Percentiles rank a stretch among this genome's conserved stretches.
Evolutionary conservation across 2,329 filamentous ascomycete species (phyloP).

Genomic region (Biscogniauxia marginata): DNA sequence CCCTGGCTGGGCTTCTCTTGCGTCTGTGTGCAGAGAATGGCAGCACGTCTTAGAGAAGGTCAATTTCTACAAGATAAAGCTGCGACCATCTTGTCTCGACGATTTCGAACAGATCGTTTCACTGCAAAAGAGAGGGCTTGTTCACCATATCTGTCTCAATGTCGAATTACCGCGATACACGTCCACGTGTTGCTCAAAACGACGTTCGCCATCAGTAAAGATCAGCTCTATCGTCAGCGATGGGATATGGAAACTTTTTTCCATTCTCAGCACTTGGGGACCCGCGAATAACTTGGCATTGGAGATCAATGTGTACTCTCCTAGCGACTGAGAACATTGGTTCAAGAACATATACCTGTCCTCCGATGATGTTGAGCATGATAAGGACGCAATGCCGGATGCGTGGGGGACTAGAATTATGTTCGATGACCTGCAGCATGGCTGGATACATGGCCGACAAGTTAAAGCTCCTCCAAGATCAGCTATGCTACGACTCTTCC

Average conservation of each 20-base stretch:
- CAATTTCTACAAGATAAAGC: conserved; percentile 30
- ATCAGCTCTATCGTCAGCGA: conserved; percentile 15
- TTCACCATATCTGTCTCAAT: conserved; percentile 32
- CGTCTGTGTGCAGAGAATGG: conserved; percentile 38
- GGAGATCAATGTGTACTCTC: conserved; percentile 35
- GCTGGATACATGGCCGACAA: conserved; percentile 31
- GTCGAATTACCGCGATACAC: conserved; percentile 31
- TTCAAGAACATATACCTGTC: conserved; percentile 31
- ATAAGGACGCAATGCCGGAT: conserved; percentile 8
- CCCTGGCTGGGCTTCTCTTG: conserved; percentile 32
- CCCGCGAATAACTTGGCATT: conserved; percentile 26
- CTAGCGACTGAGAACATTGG: conserved; percentile 36
- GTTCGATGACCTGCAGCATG: conserved; percentile 30
- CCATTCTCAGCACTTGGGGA: conserved; percentile 32
- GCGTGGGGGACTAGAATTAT: neutral
- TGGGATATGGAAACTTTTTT: conserved; percentile 30
- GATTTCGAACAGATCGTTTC: conserved; percentile 18
- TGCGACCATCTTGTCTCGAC: conserved; percentile 24
- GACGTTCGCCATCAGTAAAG: neutral
- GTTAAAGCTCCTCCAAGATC: conserved; percentile 19
- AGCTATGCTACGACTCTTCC: conserved; percentile 30
- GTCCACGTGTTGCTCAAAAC: conserved; percentile 4
- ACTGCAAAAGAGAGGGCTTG: conserved; percentile 17
- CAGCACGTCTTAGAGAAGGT: conserved; percentile 29
- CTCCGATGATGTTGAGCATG: conserved; percentile 21